Evolutionary conservation across 495 filamentous ascomycete genomes (phyloP).

Genomic region (Astrothelium subdiscretum): DNA sequence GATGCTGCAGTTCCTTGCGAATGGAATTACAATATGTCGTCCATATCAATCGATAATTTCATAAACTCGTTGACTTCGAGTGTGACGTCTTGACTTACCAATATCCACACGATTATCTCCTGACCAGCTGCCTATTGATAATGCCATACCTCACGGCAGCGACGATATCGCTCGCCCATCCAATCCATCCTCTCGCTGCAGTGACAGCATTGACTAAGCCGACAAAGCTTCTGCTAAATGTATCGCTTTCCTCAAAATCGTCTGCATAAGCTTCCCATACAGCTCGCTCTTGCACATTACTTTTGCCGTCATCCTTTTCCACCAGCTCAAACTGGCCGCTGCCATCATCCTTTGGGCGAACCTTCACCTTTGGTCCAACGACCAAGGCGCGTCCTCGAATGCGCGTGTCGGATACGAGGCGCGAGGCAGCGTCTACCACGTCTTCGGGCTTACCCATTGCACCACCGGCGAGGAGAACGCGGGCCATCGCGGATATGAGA

Average conservation of each 20-base stretch:
- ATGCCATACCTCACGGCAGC: constrained; percentile 12
- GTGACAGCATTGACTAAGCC: constrained; percentile 36
- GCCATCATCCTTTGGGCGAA: constrained; percentile 25
- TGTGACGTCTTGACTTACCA: no score
- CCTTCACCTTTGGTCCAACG: constrained; percentile 43
- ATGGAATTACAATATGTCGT: neutral
- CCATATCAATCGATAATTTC: neutral
- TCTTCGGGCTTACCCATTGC: constrained; percentile 41
- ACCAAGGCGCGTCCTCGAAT: constrained; percentile 41
- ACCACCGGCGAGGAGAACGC: constrained; percentile 42
- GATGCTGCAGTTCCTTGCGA: no score
- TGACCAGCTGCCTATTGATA: neutral
- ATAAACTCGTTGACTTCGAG: neutral
- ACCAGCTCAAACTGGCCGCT: constrained; percentile 20
- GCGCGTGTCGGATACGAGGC: constrained; percentile 34
- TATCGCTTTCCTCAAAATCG: constrained; percentile 44
- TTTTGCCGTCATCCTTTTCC: constrained; percentile 9
- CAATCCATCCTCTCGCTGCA: constrained; percentile 37
- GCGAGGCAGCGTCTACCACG: constrained; percentile 41
- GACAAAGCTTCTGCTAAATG: constrained; percentile 37
- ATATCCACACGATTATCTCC: neutral
- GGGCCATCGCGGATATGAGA: constrained; percentile 28
- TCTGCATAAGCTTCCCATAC: constrained; percentile 48
- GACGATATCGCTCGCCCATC: constrained; percentile 36
- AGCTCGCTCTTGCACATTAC: constrained; percentile 23